phyloP scores from a whole-genome alignment of 2,329 filamentous ascomycete species.

The Amauroascus verrucosus region DNA sequence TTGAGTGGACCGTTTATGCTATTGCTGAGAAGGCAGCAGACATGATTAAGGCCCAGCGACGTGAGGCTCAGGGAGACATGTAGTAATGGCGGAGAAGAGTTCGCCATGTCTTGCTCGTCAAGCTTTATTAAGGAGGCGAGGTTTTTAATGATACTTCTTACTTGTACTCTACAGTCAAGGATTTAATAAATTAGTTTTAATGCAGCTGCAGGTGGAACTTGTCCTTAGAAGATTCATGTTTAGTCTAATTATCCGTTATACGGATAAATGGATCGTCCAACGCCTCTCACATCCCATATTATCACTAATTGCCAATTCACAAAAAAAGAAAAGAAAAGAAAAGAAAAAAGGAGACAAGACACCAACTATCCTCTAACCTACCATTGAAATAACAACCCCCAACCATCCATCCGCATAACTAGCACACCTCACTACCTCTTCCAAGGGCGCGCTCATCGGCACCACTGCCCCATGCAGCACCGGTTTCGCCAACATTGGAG shows the following conservation, averaged over 20 bases:
- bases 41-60: slow-evolving; percentile 5
- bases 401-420: slow-evolving; percentile 91
- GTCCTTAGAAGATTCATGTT: not conserved
- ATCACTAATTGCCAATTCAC: not conserved
- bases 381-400: slow-evolving; percentile 66
- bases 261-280: not conserved
- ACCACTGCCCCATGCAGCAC: slow-evolving; percentile 77
- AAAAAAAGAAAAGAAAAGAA: not conserved
- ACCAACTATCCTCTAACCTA: not conserved
- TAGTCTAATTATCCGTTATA: not conserved
- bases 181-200: not conserved
- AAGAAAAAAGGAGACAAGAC: not conserved
- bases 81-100: not conserved
- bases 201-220: not conserved
- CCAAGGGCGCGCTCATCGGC: slow-evolving; percentile 67
- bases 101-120: not conserved
- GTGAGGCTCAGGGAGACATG: not conserved
- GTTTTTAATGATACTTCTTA: not conserved
- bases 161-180: not conserved
- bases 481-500: slow-evolving; percentile 71
- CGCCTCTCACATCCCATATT: not conserved
- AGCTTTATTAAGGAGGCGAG: not conserved
- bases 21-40: slow-evolving; percentile 26
- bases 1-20: slow-evolving; percentile 28
- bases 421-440: slow-evolving; percentile 71